Evolutionary conservation across 768 basidiomycete genomes (phyloP).

Genomic region (Lactarius deliciosus): DNA sequence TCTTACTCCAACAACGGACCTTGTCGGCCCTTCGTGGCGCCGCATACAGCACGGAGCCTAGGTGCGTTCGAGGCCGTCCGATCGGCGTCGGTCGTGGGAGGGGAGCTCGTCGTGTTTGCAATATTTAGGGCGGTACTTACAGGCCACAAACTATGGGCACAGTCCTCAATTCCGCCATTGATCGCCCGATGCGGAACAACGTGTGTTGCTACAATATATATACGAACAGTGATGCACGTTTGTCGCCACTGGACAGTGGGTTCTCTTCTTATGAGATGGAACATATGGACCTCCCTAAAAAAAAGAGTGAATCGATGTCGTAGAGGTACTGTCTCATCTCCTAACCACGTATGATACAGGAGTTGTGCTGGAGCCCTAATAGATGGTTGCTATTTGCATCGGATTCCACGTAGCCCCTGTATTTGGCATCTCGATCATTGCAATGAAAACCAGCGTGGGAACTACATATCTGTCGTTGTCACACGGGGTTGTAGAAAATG

Average conservation of each 20-base stretch:
- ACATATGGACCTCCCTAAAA: not conserved
- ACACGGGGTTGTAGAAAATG: not conserved
- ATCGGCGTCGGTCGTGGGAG: not conserved
- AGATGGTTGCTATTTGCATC: not conserved
- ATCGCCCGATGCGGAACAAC: not conserved
- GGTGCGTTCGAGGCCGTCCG: not conserved
- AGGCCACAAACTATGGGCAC: not conserved
- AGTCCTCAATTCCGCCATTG: not conserved
- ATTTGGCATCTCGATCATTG: not conserved
- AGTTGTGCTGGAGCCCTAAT: not conserved
- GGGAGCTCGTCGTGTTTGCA: not conserved
- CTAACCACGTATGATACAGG: not conserved
- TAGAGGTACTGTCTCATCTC: conserved; percentile 5
- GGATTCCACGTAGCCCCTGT: not conserved
- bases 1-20: not conserved
- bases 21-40: not conserved
- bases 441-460: not conserved
- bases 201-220: conserved; percentile 34
- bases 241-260: conserved; percentile 2
- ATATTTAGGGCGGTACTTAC: not conserved
- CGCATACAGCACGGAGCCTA: not conserved
- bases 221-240: not conserved
- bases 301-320: not conserved
- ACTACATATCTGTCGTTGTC: not conserved
- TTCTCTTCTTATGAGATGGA: not conserved